Base-by-base conservation (phyloP, 192 early-diverging fungal species). In the Cetraspora pellucida region DNA sequence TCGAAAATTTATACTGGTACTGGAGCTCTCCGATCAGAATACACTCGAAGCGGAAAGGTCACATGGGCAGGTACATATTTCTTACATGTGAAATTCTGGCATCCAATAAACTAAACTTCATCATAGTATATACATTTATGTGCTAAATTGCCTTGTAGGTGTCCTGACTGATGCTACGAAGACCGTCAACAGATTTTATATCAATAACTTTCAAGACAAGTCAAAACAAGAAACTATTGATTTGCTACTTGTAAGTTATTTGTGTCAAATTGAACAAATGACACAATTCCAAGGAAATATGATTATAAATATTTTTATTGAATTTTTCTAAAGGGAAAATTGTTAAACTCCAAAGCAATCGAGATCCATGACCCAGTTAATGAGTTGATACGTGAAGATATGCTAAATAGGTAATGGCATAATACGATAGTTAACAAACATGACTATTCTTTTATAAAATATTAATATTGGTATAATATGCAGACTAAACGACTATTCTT, bases 201-300 rank as follows among this genome's bases (percentile, higher is more conserved):
- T 97, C 80, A 96, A 96, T 82, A 97, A 95, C 74, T 96, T 99
- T 74, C 91, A 95, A 77, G 98, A 99, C 85, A 95, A 95, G 74
- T 88, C 87, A 49, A 93, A 94, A 65, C 98, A 99, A 81, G 93
- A 95, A 80, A 89, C 93, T 19, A 98, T 99, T 68, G 96, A 98
- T 57, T 72, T 91, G 28, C 79, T 99, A 3, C 82, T 98, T 60
- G 96, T 85, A 83, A 76, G 82, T 46, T 23, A 37, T 52, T 65
- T 9, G 14, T 30, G 6, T 17, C 14, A 30, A 31, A 63, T 10
- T n/a, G 11, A 37, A 2, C 19, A 30, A 17, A 37, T 30, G 7
- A 30, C 10, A 37, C 43, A 44, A 65, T 19, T 19, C 50, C 19
- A 14, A 16, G 13, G 1, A 54, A 30, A 63, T 28, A 43, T 45